These are phyloP conservation scores for Primulina tabacum DNA, from an alignment of 257 asterid genomes.

Conservation along the genomic window DNA sequence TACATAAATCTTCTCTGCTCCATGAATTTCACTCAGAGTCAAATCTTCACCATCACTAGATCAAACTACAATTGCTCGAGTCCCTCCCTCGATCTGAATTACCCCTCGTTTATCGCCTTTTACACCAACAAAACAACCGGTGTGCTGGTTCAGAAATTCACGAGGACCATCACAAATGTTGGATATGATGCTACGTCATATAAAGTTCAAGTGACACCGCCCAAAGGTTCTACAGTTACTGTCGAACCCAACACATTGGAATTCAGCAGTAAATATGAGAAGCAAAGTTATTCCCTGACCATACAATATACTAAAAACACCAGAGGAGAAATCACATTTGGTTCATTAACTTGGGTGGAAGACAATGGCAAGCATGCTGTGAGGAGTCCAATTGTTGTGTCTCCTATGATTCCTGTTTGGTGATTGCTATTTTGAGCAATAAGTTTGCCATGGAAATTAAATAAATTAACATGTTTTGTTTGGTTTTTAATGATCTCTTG, in stretches of 20 bases:
- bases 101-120: slow-evolving; percentile 40
- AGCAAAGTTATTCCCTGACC: slow-evolving; percentile 27
- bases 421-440: too few relatives aligned
- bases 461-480: too few relatives aligned
- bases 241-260: slow-evolving; percentile 29
- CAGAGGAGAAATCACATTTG: slow-evolving; percentile 15
- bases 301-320: slow-evolving; percentile 6
- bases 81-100: slow-evolving; percentile 35
- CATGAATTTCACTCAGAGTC: slow-evolving; percentile 35
- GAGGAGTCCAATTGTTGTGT: slow-evolving; percentile 42
- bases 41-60: slow-evolving; percentile 31
- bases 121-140: slow-evolving; percentile 16
- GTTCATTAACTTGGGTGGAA: slow-evolving; percentile 38
- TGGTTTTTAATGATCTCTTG: too few relatives aligned
- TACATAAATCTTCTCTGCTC: slow-evolving; percentile 40
- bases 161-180: slow-evolving; percentile 39
- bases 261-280: slow-evolving; percentile 26
- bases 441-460: too few relatives aligned
- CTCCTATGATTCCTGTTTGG: slow-evolving; percentile 6
- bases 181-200: slow-evolving; percentile 29
- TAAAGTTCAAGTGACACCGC: slow-evolving; percentile 20
- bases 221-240: slow-evolving; percentile 21
- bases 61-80: slow-evolving; percentile 29
- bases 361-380: slow-evolving; percentile 30
- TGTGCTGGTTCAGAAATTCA: slow-evolving; percentile 18